Evolutionary conservation across 371 early-diverging fungal genomes (phyloP), one percentile per base, ranked within the genome.

Genomic region (Apophysomyces sp.): DNA sequence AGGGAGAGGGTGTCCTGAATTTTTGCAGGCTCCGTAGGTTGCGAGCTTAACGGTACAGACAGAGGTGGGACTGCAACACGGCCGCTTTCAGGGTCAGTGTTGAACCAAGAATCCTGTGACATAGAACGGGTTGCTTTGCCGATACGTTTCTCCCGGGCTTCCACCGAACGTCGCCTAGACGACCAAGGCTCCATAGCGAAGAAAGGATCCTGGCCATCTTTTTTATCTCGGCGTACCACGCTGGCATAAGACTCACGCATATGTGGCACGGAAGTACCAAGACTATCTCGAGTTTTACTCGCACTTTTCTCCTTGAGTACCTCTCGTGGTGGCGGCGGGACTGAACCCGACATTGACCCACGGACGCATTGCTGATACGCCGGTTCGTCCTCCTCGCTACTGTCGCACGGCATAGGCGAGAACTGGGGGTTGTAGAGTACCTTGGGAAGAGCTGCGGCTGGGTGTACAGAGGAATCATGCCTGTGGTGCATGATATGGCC

Each of bases 1-100:
- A n/a, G n/a, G n/a, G n/a, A n/a, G 16, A 9, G 32, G 36, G 6
- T 58, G 21, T 8, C 40, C 30, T 12, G 8, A 36, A 18, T 40
- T 37, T 18, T 27, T 28, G 3, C 24, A 24, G 62, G 31, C 12
- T 31, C n/a, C 16, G 18, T 18, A 26, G 18, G 0, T 16, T 27
- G 16, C 4, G 36, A 26, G n/a, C 26, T 55, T 18, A 55, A 24
- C 18, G 56, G 29, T 3, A 53, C 26, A 5, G 63, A 63, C 7
- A 63, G 36, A 12, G 63, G 63, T n/a, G 63, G 63, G 8, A 63
- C 63, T n/a, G 28, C 24, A n/a, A 63, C 21, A 18, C 63, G 63
- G 18, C 41, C 63, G 18, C 58, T 63, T 41, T 63, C 63, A 12
- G 63, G 63, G 53, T 63, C 54, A 12, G 54, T 0, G 18, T 63